Evolutionary conservation across 768 basidiomycete species (phyloP).

Genomic region (Naematelia aurantialba): DNA sequence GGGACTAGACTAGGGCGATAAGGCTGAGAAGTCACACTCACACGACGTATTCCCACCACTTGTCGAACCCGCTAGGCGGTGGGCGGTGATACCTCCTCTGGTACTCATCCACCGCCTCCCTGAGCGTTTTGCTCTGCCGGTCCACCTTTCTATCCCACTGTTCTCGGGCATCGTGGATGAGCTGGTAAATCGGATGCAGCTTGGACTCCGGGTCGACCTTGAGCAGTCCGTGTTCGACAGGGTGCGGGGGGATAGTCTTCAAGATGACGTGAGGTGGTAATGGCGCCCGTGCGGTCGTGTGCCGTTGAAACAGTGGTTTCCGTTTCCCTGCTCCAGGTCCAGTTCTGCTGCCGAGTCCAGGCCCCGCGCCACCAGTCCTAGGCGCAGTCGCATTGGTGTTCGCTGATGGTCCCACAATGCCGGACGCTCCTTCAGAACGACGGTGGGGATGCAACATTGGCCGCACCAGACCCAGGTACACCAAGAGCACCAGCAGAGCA

Average conservation of each 20-base stretch:
- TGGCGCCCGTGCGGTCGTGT: neutral
- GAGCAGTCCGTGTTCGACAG: slow-evolving; percentile 33
- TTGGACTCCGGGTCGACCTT: slow-evolving; percentile 36
- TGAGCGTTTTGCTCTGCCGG: slow-evolving; percentile 36
- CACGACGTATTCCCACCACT: slow-evolving; percentile 46
- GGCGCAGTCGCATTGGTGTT: no score
- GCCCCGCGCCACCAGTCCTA: no score
- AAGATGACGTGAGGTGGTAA: neutral
- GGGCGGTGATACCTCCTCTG: slow-evolving; percentile 26
- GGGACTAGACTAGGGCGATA: no score
- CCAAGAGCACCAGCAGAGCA: neutral
- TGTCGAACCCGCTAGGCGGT: slow-evolving; percentile 48
- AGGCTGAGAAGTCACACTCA: slow-evolving; percentile 21
- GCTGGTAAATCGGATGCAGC: slow-evolving; percentile 47
- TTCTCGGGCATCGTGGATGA: slow-evolving; percentile 36
- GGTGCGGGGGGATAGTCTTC: slow-evolving; percentile 15
- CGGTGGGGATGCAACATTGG: neutral
- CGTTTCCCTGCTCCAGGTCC: neutral
- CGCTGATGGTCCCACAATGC: no score
- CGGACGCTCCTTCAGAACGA: no score
- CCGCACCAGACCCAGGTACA: neutral
- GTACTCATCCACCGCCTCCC: slow-evolving; percentile 41
- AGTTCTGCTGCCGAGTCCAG: no score
- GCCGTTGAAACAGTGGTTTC: neutral
- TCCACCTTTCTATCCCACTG: slow-evolving; percentile 41